Evolutionary conservation across 148 eudicot species (phyloP), one percentile per base, ranked within the genome.

Genomic region (Chenopodium album): DNA sequence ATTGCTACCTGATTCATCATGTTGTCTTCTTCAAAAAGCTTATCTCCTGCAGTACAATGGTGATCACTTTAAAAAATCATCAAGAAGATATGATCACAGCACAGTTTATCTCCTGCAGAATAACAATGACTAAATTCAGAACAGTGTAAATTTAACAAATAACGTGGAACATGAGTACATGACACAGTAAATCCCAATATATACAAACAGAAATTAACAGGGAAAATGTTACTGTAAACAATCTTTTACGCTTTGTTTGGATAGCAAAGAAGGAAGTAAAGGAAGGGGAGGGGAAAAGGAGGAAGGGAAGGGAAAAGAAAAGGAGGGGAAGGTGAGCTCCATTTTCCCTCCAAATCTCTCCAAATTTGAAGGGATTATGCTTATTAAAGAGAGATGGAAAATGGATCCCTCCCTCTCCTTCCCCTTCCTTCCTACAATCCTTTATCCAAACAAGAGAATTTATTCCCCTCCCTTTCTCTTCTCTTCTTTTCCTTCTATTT

Each of bases 1-100:
- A 54, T 5, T 44, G 63, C 71, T 85, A 85, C 87, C 87, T 85
- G 87, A 85, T 85, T 85, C 87, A 85, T 82, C 63, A 70, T 82
- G 75, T 71, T 79, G 37, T 75, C 80, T 75, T 76, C 76, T 74
- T 82, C 70, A 85, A 59, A 59, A 70, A 82, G 62, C 47, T 82
- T 79, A 69, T 75, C 77, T 79, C 83, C 82, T 82, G 77, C 79
- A 82, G 56, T 28, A 68, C 62, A 78, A 59, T 70, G 72, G 80
- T n/a, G 75, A 41, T 74, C 37, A 56, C 5, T 78, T 32, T 71
- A 79, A 8, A 41, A 79, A 46, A 79, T 63, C 62, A 19, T 1
- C 28, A 9, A 29, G 28, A 7, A 70, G 72, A 16, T 29, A 22
- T 9, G 16, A 47, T 31, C 19, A 17, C 20, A 74, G 16, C 7